Evolutionary conservation across 768 basidiomycete species (phyloP), one percentile per base, ranked within the genome.

Genomic region (Amyloporia xantha): DNA sequence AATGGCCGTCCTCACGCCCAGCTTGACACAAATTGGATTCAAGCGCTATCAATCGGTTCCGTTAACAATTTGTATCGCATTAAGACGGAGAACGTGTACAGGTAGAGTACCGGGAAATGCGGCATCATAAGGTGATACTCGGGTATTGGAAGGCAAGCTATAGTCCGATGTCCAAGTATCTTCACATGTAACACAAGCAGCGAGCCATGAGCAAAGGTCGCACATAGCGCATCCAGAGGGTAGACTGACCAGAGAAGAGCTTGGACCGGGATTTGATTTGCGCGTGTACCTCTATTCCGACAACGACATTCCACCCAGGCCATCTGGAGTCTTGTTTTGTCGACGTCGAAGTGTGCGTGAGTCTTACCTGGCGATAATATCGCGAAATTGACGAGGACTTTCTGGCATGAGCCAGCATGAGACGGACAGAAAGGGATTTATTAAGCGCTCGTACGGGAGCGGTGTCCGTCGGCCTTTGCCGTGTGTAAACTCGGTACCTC

Each of bases 261-360:
- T 99, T 99, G 49, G 72, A 69, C 49, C 83, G 78, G 2, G 91
- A 84, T 65, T 86, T 89, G 61, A 99, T 79, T 63, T 98, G 95
- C 0, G 92, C 90, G 62, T 98, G 96, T 4, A 95, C 89, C 61
- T 99, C 96, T 41, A 99, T 84, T 13, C 96, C 96, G 25, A 98
- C 81, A 35, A 95, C 72, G 17, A 96, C 84, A 54, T 85, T 76
- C 90, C 91, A 98, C 19, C 84, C 91, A 13, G 84, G 85, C 88
- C 88, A 89, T 43, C 84, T 50, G 6, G 50, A 26, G 38, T 66
- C 68, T 23, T 59, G 49, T 38, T 50, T 21, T 27, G 35, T 37
- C 1, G 49, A 28, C 20, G 53, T 41, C 2, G 30, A 23, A 20
- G 54, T 40, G 30, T 58, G 62, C 9, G 35, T 33, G 27, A 37